Evolutionary conservation across 2,329 filamentous ascomycete genomes (phyloP), one percentile per base, ranked within the genome.

Genomic region (Malbranchea cinnamomea): DNA sequence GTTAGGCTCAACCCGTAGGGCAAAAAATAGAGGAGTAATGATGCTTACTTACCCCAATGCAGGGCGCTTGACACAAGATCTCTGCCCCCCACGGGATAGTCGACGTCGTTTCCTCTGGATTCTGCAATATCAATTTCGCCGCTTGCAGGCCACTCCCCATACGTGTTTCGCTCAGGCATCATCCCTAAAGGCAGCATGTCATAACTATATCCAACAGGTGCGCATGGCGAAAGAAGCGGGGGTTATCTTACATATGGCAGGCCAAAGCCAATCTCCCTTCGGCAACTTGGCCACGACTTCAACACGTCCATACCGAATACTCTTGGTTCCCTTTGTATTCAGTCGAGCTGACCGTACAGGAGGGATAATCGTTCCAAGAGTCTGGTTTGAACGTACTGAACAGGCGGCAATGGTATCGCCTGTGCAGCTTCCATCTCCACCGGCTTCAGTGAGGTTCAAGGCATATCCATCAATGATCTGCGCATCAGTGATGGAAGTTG

Each of bases 71-170:
- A 56, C 35, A 57, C 50, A 6, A 52, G 46, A 37, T 67, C 54
- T 18, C 57, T 52, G 10, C 63, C 62, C 21, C 50, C 51, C 13
- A 52, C 44, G 21, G 43, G 32, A 39, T 61, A 60, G 16, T 41
- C 41, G 14, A 46, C 44, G 17, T 48, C 44, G 38, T 69, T 68
- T 26, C 66, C 66, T 17, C 63, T 51, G 18, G 52, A 49, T 45
- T 67, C 63, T 37, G 57, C 53, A 23, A 69, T 63, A 44, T 70
- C 65, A 31, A 69, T 69, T 41, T 69, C 65, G 14, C 65, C 65
- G 34, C 56, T 61, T 15, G 49, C 46, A 5, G 65, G 65, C 65
- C 65, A 70, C 6, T 41, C 39, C 17, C 65, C 65, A 39, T 69
- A 69, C 3, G 49, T 52, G 9, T 47, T 49, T 23, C 59, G 46